Conservation (phyloP, 345 rosid species). For the Angophora floribunda region DNA sequence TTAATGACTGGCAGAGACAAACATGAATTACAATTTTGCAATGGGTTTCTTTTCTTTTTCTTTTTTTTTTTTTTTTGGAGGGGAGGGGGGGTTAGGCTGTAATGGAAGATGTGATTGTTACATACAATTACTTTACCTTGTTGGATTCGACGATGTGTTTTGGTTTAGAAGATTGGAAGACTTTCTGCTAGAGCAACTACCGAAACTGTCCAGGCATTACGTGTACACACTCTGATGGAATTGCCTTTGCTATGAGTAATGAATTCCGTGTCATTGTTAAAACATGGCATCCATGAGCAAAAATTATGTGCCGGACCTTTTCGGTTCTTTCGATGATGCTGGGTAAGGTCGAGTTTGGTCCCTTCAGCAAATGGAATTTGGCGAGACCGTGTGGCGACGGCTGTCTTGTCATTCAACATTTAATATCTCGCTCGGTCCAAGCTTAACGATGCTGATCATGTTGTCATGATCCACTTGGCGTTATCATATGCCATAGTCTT, state of each 20-base stretch:
- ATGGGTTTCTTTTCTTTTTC: neutral
- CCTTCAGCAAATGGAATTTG: neutral
- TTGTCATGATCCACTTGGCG: neutral
- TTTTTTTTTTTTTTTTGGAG: too few species aligned
- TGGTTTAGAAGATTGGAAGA: neutral
- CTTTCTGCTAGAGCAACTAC: neutral
- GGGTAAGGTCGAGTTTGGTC: neutral
- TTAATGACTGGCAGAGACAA: neutral
- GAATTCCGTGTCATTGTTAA: neutral
- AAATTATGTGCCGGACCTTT: neutral
- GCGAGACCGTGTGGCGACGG: rapidly evolving
- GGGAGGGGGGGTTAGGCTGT: neutral
- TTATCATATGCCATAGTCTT: neutral
- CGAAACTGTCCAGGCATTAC: neutral
- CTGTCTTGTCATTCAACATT: neutral
- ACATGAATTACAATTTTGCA: neutral
- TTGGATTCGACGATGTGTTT: neutral
- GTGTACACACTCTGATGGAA: neutral
- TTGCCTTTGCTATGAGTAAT: neutral
- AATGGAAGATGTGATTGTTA: neutral
- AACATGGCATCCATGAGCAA: neutral
- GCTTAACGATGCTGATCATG: neutral
- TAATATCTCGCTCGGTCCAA: neutral
- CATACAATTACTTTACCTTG: neutral
- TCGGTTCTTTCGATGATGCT: neutral